phyloP scores from a whole-genome alignment of 768 basidiomycete species.

The Suillus bovinus region DNA sequence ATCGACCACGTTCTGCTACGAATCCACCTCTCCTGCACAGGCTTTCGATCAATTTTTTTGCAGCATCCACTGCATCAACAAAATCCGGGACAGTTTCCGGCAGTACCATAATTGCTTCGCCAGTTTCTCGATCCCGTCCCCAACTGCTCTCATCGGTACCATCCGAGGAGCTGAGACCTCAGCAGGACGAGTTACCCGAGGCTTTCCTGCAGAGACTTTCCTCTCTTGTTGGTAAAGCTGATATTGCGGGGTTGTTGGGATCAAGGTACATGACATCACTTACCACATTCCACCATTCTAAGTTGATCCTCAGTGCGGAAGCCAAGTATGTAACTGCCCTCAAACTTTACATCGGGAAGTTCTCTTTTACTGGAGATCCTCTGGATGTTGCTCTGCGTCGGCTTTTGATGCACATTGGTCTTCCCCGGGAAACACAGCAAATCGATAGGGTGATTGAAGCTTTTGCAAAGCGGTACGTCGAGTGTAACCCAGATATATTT shows the following conservation, averaged over 20 bases:
- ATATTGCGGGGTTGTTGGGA: slow-evolving; percentile 79
- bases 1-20: slow-evolving; percentile 51
- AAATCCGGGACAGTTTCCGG: slow-evolving; percentile 16
- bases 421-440: slow-evolving; percentile 96
- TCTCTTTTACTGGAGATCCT: slow-evolving; percentile 78
- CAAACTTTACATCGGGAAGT: slow-evolving; percentile 67
- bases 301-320: slow-evolving; percentile 54
- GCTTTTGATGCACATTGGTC: slow-evolving; percentile 85
- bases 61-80: slow-evolving; percentile 41
- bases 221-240: slow-evolving; percentile 67
- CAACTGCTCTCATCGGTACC: slow-evolving; percentile 45
- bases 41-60: slow-evolving; percentile 65
- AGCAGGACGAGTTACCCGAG: slow-evolving; percentile 66
- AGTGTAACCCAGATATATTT: slow-evolving; percentile 84
- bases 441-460: slow-evolving; percentile 98
- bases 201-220: slow-evolving; percentile 67
- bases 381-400: slow-evolving; percentile 90
- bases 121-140: slow-evolving; percentile 42
- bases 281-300: slow-evolving; percentile 13
- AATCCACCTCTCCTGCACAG: slow-evolving; percentile 73
- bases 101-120: slow-evolving; percentile 21
- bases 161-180: slow-evolving; percentile 51
- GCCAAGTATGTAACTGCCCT: slow-evolving; percentile 69
- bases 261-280: slow-evolving; percentile 56
- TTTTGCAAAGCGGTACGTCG: slow-evolving; percentile 82